Evolutionary conservation across 208 protist species (phyloP).

Genomic region (Porcisia deanei): DNA sequence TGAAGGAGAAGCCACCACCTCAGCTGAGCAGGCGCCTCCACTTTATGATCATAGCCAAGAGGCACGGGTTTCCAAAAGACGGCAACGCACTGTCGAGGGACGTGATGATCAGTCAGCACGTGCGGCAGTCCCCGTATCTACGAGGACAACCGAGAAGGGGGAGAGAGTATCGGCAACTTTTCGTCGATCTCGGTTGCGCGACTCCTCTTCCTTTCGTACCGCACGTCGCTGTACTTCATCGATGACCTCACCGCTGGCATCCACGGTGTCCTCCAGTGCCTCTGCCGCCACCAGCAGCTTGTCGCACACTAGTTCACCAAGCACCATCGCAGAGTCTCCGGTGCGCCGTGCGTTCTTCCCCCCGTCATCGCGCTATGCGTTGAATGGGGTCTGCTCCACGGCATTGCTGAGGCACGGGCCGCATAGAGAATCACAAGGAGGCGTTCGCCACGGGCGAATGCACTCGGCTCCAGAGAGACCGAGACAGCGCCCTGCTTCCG

Average conservation of each 20-base stretch:
- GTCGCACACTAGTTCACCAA: conserved; percentile 5
- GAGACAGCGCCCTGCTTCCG: neutral
- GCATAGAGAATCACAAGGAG: neutral
- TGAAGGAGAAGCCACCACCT: neutral
- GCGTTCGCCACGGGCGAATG: neutral
- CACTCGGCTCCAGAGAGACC: conserved; percentile 12
- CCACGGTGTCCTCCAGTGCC: neutral
- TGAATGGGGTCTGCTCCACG: neutral
- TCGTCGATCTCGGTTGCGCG: neutral
- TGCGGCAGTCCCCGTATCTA: neutral
- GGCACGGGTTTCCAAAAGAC: neutral
- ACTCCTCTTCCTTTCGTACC: neutral
- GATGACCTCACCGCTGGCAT: neutral
- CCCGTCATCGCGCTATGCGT: neutral
- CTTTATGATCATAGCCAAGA: neutral
- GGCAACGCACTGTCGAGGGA: conserved; percentile 3
- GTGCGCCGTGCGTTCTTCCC: neutral
- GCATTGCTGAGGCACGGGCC: neutral
- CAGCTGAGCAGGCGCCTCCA: neutral
- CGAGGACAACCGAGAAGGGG: neutral
- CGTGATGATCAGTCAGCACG: neutral
- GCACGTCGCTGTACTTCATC: neutral
- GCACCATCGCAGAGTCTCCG: neutral
- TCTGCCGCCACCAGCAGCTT: conserved; percentile 8
- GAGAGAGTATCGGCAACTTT: neutral